Conservation (phyloP, 305 asterid genomes). For the Monarda citriodora region DNA sequence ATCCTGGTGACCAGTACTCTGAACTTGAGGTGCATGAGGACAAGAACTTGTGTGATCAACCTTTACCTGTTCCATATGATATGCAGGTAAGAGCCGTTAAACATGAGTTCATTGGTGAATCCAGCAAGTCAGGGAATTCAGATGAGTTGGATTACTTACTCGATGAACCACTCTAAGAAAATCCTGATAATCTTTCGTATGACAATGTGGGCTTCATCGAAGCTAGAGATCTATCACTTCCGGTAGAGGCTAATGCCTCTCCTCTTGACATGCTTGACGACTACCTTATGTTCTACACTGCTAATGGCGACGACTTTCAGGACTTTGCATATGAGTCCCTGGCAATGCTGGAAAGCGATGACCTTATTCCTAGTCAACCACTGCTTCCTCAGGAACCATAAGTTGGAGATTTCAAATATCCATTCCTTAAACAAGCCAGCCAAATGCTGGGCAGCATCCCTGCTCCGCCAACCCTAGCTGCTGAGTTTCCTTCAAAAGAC, state of each 20-base stretch:
- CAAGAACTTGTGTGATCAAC: slow-evolving; percentile 27
- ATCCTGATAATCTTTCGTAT: slow-evolving; percentile 33
- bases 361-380: slow-evolving; percentile 35
- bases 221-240: slow-evolving; percentile 68
- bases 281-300: slow-evolving; percentile 64
- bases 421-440: slow-evolving; percentile 71
- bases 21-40: slow-evolving; percentile 40
- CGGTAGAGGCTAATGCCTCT: slow-evolving; percentile 40
- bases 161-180: slow-evolving; percentile 61
- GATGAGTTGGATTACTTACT: slow-evolving; percentile 62
- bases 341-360: slow-evolving; percentile 34
- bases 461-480: slow-evolving; percentile 89
- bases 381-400: no score
- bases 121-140: slow-evolving; percentile 46
- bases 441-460: slow-evolving; percentile 75
- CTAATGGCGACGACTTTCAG: slow-evolving; percentile 38
- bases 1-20: slow-evolving; percentile 27
- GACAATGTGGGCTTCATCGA: slow-evolving; percentile 69
- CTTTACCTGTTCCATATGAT: slow-evolving; percentile 37
- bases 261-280: slow-evolving; percentile 65
- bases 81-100: slow-evolving; percentile 41
- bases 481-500: slow-evolving; percentile 78
- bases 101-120: slow-evolving; percentile 81
- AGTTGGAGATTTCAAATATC: slow-evolving; percentile 60
- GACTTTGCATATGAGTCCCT: slow-evolving; percentile 48